A percentile compares a stretch with the other conserved stretches of the same genome.
phyloP scores from a whole-genome alignment of 2,329 filamentous ascomycete genomes.

The Fusarium sp. region DNA sequence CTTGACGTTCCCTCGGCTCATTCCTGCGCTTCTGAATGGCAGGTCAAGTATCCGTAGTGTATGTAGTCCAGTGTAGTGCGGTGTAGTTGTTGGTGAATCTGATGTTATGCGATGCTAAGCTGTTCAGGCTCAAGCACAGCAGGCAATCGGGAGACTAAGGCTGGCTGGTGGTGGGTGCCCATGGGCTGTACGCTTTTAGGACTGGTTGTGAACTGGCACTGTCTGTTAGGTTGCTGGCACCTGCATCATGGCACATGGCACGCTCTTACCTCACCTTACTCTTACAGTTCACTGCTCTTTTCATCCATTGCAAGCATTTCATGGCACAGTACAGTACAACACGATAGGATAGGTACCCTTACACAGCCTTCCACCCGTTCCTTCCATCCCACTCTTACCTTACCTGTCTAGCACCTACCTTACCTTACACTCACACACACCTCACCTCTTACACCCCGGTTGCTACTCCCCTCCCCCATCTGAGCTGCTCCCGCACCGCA shows the following conservation, averaged over 20 bases:
- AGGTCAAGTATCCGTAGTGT: slow-evolving; percentile 5
- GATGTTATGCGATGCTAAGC: background rate
- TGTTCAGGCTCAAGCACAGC: background rate
- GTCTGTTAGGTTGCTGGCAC: slow-evolving; percentile 8
- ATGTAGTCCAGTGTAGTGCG: background rate
- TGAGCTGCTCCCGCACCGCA: slow-evolving; percentile 29
- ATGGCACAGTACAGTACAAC: slow-evolving; percentile 1
- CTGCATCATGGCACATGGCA: slow-evolving; percentile 29
- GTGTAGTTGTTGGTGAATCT: slow-evolving; percentile 7
- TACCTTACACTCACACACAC: slow-evolving; percentile 34
- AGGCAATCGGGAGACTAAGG: background rate
- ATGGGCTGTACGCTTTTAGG: slow-evolving; percentile 23
- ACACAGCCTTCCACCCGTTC: slow-evolving; percentile 36
- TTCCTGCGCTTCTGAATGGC: slow-evolving; percentile 27
- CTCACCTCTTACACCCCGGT: slow-evolving; percentile 25
- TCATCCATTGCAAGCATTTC: slow-evolving; percentile 2
- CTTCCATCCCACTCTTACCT: slow-evolving; percentile 31
- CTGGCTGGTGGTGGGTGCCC: slow-evolving; percentile 24
- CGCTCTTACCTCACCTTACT: slow-evolving; percentile 22
- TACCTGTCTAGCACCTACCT: background rate
- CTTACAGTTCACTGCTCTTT: background rate
- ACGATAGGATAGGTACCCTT: slow-evolving; percentile 27
- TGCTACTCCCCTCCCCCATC: slow-evolving; percentile 26
- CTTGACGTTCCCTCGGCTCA: slow-evolving; percentile 28
- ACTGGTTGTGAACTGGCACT: slow-evolving; percentile 24